These are phyloP conservation scores for Phytophthora citricola DNA, from an alignment of 352 stramenopile species.

Conservation along the genomic window DNA sequence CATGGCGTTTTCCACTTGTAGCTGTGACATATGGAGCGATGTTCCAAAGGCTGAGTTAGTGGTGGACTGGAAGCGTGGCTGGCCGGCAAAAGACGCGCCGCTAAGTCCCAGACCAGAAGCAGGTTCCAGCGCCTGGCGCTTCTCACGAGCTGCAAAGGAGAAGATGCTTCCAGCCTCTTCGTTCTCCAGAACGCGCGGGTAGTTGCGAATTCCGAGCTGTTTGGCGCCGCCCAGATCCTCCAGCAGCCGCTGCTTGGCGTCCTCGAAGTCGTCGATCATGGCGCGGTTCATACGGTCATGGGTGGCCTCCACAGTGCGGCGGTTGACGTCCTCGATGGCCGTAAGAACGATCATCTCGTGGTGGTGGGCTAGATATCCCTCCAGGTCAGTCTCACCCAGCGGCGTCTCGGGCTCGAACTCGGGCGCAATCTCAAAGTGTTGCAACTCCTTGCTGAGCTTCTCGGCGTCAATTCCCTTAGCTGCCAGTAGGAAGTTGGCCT, in stretches of 20 bases:
- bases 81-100: constrained; percentile 53
- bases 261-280: constrained; percentile 89
- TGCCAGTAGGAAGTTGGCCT: constrained; percentile 86
- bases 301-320: constrained; percentile 76
- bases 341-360: constrained; percentile 93
- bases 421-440: constrained; percentile 78
- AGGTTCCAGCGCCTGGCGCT: constrained; percentile 35
- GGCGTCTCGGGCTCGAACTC: constrained; percentile 83
- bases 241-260: constrained; percentile 75
- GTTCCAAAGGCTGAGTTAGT: constrained; percentile 25
- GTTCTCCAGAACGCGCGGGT: constrained; percentile 63
- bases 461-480: constrained; percentile 88
- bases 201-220: constrained; percentile 74
- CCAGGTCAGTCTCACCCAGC: constrained; percentile 86
- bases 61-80: constrained; percentile 61
- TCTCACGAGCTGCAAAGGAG: constrained; percentile 41
- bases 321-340: constrained; percentile 89
- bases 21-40: constrained; percentile 70
- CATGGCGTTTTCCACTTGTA: constrained; percentile 71
- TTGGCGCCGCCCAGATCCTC: constrained; percentile 74
- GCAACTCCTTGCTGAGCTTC: constrained; percentile 85
- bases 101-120: constrained; percentile 53
- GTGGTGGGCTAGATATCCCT: constrained; percentile 90
- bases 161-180: constrained; percentile 57
- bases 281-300: constrained; percentile 88